Conservation (phyloP, 352 stramenopile genomes). For the Pythium folliculosum region DNA sequence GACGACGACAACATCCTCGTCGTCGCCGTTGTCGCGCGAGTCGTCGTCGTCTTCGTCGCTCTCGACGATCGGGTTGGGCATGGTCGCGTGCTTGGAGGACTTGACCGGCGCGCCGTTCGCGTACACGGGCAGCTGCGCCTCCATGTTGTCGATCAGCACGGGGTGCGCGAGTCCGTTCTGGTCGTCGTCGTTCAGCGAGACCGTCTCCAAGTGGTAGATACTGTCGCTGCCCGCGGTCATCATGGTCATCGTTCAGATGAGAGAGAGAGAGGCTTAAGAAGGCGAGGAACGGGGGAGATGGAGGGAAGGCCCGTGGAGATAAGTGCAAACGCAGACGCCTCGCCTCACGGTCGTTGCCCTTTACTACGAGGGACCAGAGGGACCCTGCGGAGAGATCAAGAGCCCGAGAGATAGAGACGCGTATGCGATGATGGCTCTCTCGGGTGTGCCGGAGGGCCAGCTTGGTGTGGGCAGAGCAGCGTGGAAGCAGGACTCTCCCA, state of each 20-base stretch:
- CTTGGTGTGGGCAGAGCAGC: conserved; percentile 5
- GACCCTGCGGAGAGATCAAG: background rate
- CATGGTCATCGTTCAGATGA: conserved; percentile 17
- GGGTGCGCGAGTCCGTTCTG: conserved; percentile 12
- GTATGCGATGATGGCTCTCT: conserved; percentile 6
- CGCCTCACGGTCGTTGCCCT: too few relatives aligned
- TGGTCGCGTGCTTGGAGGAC: conserved; percentile 21
- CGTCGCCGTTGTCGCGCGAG: conserved; percentile 1
- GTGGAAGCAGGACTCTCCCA: conserved; percentile 3
- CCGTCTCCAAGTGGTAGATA: conserved; percentile 63
- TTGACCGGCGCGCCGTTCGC: conserved; percentile 25
- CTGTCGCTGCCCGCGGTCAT: conserved; percentile 41
- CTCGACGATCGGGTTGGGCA: conserved; percentile 29
- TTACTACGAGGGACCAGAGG: too few relatives aligned
- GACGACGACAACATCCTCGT: conserved; percentile 42
- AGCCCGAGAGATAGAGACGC: background rate
- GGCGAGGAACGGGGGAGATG: too few relatives aligned
- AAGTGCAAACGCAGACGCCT: too few relatives aligned
- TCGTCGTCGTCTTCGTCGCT: conserved; percentile 28
- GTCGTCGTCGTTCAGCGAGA: conserved; percentile 74
- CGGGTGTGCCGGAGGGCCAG: conserved; percentile 2
- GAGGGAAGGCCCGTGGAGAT: too few relatives aligned
- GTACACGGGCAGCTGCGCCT: conserved; percentile 45
- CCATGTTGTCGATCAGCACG: conserved; percentile 48
- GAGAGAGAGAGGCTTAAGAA: background rate